Evolutionary conservation across 2,329 filamentous ascomycete genomes (phyloP), one percentile per base, ranked within the genome.

Genomic region (Fusarium newnesense): DNA sequence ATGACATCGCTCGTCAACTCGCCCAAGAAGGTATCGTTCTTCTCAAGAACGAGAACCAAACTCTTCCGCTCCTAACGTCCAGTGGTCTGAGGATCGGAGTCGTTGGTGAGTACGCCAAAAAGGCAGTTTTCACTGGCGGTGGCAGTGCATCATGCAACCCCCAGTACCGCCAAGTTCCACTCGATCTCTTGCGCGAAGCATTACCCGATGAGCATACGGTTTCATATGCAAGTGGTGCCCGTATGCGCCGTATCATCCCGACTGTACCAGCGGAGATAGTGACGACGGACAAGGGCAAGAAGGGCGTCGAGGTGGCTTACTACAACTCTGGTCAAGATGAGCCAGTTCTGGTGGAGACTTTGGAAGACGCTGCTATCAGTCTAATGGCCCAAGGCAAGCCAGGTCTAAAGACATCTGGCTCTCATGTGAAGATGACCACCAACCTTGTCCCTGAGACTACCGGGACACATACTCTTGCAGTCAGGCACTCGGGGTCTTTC

Each of bases 21-120:
- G 71, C 71, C 0, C 40, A 53, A 0, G 59, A 60, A 4, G 71
- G 72, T 1, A 65, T 75, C 5, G 49, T 75, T 16, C 50, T 75
- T 40, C 50, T 75, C 0, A 75, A 75, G n/a, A 75, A 75, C 9
- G 54, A 60, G 3, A 28, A 59, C 6, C 16, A 43, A 7, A 30
- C 59, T 7, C 54, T 58, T 19, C 54, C 40, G 0, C 9, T 58
- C 3, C 16, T n/a, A 26, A 0, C 8, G 1, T 18, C 30, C 1
- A n/a, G 0, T 19, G 30, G n/a, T 4, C 1, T 37, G 1, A 34
- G 0, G 1, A 2, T 58, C 1, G 54, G n/a, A 19, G 54, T 58
- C 2, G 11, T 58, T 18, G 54, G 54, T 0, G 42, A 58, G 24
- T 58, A 58, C 1, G 54, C 54, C 0, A 49, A 19, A 4, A 28